phyloP scores from a whole-genome alignment of 352 stramenopile genomes.

The Phytophthora colocasiae region DNA sequence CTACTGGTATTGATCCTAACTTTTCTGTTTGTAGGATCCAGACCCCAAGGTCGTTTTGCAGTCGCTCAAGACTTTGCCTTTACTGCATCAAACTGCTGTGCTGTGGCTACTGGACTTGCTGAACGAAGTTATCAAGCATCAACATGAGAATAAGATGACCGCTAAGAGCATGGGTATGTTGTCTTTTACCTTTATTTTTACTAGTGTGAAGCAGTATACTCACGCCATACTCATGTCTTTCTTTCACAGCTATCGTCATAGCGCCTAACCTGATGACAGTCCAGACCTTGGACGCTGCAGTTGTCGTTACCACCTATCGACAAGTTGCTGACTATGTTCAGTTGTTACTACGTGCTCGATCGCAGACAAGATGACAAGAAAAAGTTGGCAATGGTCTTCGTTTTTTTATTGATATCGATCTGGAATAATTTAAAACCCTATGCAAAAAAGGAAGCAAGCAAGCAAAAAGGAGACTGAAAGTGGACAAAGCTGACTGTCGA shows the following conservation, averaged over 20 bases:
- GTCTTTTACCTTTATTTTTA: background rate
- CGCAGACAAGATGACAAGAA: slow-evolving; percentile 58
- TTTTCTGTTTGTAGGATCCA: slow-evolving; percentile 40
- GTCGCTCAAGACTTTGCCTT: slow-evolving; percentile 45
- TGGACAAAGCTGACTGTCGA: slow-evolving; percentile 23
- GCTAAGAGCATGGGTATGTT: slow-evolving; percentile 74
- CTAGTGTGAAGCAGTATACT: background rate
- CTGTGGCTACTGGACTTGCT: slow-evolving; percentile 85
- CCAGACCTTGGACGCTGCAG: slow-evolving; percentile 69
- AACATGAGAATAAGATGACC: slow-evolving; percentile 82
- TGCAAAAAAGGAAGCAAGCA: slow-evolving; percentile 26
- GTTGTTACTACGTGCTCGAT: slow-evolving; percentile 51
- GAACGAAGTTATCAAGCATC: slow-evolving; percentile 58
- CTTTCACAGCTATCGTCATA: slow-evolving; percentile 74
- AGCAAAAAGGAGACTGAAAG: slow-evolving; percentile 23
- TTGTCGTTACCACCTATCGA: slow-evolving; percentile 73
- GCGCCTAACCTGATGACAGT: slow-evolving; percentile 82
- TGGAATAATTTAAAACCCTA: slow-evolving; percentile 46
- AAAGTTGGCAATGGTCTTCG: slow-evolving; percentile 15
- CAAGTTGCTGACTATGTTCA: slow-evolving; percentile 77
- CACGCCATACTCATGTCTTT: background rate
- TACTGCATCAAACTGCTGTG: slow-evolving; percentile 50
- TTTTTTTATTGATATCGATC: slow-evolving; percentile 38
- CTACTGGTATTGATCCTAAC: no score
- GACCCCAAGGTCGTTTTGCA: slow-evolving; percentile 37